phyloP scores from a whole-genome alignment of 83 land plant species.

The Isoetes engelmannii region DNA sequence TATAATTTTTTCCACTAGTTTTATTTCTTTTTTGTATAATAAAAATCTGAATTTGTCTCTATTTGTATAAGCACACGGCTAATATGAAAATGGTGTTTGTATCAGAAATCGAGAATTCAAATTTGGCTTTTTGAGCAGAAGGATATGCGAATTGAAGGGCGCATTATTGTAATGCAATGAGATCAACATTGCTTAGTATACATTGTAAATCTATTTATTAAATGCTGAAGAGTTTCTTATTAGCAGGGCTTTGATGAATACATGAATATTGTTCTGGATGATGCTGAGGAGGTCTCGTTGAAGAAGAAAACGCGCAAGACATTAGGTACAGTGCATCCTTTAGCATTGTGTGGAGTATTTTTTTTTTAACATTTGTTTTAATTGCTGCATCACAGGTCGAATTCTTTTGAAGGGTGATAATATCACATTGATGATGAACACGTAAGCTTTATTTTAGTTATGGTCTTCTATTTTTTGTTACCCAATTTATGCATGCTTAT shows the following conservation, averaged over 20 bases:
- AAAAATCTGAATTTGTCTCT: no score
- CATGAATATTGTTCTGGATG: slow-evolving; percentile 95
- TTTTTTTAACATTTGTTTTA: background rate
- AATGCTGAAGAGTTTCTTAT: no score
- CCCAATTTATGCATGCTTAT: no score
- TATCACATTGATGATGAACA: slow-evolving; percentile 88
- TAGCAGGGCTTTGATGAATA: slow-evolving; percentile 88
- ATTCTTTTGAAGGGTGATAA: slow-evolving; percentile 87
- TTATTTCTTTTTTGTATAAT: no score
- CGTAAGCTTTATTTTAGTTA: no score
- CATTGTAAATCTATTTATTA: no score
- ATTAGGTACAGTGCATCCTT: slow-evolving; percentile 29
- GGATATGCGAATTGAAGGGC: slow-evolving; percentile 83
- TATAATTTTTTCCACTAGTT: no score
- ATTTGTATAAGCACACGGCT: no score
- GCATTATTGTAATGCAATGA: slow-evolving; percentile 84
- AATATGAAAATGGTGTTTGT: no score
- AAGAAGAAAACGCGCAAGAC: slow-evolving; percentile 78
- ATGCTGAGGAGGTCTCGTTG: slow-evolving; percentile 77
- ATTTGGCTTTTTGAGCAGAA: slow-evolving; percentile 97
- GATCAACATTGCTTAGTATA: no score
- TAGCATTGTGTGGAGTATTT: background rate
- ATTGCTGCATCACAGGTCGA: slow-evolving; percentile 41
- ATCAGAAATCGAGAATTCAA: slow-evolving; percentile 84
- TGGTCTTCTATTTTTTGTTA: no score